Evolutionary conservation across 257 asterid genomes (phyloP).

Genomic region (Solanum pennellii): DNA sequence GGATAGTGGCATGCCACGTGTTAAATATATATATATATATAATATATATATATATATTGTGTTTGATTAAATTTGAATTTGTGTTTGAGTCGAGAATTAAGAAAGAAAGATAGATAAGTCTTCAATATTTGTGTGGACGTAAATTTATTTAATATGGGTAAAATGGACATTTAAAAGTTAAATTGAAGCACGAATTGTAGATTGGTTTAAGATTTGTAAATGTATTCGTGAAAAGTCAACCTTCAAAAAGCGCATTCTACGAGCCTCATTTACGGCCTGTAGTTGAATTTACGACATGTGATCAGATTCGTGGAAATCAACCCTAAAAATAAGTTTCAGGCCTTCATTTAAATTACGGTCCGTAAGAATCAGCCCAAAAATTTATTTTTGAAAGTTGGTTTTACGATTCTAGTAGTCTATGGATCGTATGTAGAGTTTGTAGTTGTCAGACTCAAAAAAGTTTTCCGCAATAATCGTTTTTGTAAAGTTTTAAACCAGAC

Average conservation of each 20-base stretch:
- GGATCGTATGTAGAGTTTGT: no score
- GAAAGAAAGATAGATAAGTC: not conserved
- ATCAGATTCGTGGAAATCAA: no score
- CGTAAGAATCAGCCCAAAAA: not conserved
- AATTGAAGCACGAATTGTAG: not conserved
- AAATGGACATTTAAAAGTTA: not conserved
- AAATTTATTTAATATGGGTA: no score
- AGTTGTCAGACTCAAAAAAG: not conserved
- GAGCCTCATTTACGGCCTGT: not conserved
- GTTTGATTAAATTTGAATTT: no score
- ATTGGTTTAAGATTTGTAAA: no score
- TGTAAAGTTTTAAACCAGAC: not conserved
- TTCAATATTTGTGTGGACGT: not conserved
- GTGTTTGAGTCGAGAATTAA: no score
- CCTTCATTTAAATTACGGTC: no score
- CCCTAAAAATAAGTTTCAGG: no score
- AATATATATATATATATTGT: no score
- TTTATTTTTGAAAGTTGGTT: accelerated
- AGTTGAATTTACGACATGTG: no score
- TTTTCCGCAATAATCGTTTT: accelerated
- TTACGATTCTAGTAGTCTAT: not conserved
- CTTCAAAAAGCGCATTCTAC: not conserved
- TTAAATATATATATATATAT: no score
- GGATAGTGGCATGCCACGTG: not conserved
- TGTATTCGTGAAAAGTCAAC: not conserved